Percentiles rank a stretch among this genome's conserved stretches.
phyloP scores from a whole-genome alignment of 1,284 basidiomycete genomes.

The Ustilago tritici region DNA sequence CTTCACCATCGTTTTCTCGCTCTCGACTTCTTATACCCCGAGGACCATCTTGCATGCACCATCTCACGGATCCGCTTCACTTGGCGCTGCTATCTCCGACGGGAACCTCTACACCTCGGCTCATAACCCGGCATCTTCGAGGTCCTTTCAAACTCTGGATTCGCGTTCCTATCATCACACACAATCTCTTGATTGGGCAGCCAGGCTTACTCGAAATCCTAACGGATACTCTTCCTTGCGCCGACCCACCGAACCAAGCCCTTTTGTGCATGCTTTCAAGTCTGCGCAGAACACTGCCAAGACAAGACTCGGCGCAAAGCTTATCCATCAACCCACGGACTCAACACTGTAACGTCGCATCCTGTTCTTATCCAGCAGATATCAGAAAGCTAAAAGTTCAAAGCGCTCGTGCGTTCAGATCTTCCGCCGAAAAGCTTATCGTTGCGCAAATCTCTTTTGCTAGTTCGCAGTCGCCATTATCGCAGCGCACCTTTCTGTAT shows the following conservation, averaged over 20 bases:
- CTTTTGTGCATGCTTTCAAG: constrained; percentile 1
- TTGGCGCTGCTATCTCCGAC: neutral
- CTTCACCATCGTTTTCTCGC: neutral
- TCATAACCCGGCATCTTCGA: neutral
- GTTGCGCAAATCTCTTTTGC: neutral
- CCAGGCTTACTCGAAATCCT: neutral
- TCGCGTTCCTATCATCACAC: neutral
- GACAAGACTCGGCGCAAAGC: constrained; percentile 1
- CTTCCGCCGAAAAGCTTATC: constrained; percentile 3
- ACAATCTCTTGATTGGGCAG: neutral
- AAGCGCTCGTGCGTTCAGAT: constrained; percentile 4
- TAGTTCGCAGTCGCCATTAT: neutral
- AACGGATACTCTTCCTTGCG: constrained; percentile 1
- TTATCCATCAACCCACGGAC: neutral
- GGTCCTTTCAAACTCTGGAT: neutral
- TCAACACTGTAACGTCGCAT: neutral
- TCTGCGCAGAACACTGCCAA: constrained; percentile 1
- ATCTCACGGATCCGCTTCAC: neutral
- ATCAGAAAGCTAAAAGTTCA: neutral
- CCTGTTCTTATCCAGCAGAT: neutral
- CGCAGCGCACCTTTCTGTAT: neutral
- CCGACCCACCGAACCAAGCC: constrained; percentile 5
- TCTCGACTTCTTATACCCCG: neutral
- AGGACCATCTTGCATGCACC: neutral
- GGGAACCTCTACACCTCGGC: neutral